Percentiles rank a stretch among this genome's conserved stretches.
Evolutionary conservation across 108 stramenopile genomes (phyloP).

Genomic region (Conticribra weissflogii): DNA sequence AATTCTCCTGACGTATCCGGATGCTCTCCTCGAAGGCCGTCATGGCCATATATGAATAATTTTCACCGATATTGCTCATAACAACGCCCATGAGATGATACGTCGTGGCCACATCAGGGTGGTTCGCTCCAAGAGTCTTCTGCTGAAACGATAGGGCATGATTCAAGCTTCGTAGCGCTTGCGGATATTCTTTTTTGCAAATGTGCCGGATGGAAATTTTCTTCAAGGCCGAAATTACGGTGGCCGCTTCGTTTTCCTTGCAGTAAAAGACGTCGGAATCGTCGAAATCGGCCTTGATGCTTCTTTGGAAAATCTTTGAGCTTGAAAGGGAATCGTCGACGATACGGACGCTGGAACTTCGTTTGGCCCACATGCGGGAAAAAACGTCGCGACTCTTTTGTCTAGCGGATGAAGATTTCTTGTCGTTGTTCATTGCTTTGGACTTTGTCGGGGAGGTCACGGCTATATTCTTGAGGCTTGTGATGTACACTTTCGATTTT

Average conservation of each 20-base stretch:
- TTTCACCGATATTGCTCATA: neutral
- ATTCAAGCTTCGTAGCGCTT: neutral
- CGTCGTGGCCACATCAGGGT: conserved; percentile 1
- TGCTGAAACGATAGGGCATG: neutral
- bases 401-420: too few relatives aligned
- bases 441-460: neutral
- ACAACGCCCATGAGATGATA: neutral
- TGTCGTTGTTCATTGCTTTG: neutral
- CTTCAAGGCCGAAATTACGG: neutral
- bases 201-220: neutral
- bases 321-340: neutral
- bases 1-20: neutral
- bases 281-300: neutral
- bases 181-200: neutral
- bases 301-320: neutral
- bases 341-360: neutral
- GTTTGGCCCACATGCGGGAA: too few relatives aligned
- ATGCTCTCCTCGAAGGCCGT: neutral
- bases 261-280: neutral
- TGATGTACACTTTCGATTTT: neutral
- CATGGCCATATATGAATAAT: conserved; percentile 1
- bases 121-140: neutral
- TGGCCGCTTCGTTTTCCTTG: neutral
- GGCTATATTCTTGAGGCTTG: neutral
- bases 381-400: too few relatives aligned